A percentile compares a stretch with the other conserved stretches of the same genome.
Evolutionary conservation across 495 filamentous ascomycete species (phyloP).

Genomic region (Chaetomium fimeti): DNA sequence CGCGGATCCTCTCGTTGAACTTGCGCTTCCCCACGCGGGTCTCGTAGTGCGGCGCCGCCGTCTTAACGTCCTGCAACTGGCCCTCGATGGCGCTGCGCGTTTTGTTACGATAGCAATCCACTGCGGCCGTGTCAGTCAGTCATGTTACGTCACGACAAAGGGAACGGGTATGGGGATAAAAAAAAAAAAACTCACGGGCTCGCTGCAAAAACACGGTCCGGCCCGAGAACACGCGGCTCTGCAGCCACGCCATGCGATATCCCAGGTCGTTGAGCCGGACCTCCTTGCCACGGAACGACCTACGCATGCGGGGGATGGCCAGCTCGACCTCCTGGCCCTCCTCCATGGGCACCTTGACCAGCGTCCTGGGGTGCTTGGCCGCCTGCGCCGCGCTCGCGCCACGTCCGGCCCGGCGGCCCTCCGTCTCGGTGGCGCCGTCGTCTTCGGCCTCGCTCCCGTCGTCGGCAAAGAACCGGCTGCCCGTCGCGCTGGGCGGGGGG

Average conservation of each 20-base stretch:
- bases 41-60: slow-evolving; percentile 80
- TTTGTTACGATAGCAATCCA: slow-evolving; percentile 94
- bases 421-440: slow-evolving; percentile 57
- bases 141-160: neutral
- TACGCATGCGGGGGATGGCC: slow-evolving; percentile 68
- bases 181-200: slow-evolving; percentile 70
- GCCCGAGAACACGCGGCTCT: slow-evolving; percentile 81
- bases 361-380: slow-evolving; percentile 22
- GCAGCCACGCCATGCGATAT: slow-evolving; percentile 92
- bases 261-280: slow-evolving; percentile 86
- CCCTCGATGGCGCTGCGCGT: slow-evolving; percentile 76
- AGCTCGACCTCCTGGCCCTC: slow-evolving; percentile 65
- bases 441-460: slow-evolving; percentile 54
- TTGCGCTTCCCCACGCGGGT: slow-evolving; percentile 82
- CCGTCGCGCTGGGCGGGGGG: slow-evolving; percentile 64
- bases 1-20: slow-evolving; percentile 67
- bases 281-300: slow-evolving; percentile 69
- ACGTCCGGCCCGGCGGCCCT: slow-evolving; percentile 37
- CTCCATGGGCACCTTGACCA: slow-evolving; percentile 63
- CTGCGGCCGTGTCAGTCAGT: slow-evolving; percentile 44
- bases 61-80: slow-evolving; percentile 66
- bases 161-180: neutral
- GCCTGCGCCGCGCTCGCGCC: slow-evolving; percentile 19
- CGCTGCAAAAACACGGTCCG: slow-evolving; percentile 87
- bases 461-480: slow-evolving; percentile 64